These are phyloP conservation scores for Pneumocystis sp. DNA, from an alignment of 1,139 yeast genomes.

Conservation along the genomic window DNA sequence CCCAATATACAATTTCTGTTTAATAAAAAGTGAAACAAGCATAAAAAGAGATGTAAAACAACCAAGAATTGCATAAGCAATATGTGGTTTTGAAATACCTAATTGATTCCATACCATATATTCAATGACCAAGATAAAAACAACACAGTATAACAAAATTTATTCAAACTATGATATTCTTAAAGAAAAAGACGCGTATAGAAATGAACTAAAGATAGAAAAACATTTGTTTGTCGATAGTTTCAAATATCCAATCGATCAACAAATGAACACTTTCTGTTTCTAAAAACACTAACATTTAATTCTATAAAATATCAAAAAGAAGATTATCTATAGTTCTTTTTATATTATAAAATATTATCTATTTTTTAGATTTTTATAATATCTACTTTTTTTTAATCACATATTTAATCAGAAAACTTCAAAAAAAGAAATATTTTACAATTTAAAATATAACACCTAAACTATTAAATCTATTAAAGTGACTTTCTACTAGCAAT, in stretches of 20 bases:
- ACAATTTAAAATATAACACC: background rate
- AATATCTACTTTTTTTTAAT: too few relatives aligned
- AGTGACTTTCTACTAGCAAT: background rate
- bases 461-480: background rate
- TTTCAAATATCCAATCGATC: background rate
- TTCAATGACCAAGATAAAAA: slow-evolving; percentile 28
- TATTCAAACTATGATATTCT: background rate
- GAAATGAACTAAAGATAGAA: background rate
- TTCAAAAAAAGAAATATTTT: background rate
- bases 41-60: slow-evolving; percentile 79
- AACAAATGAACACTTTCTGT: background rate
- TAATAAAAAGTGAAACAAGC: slow-evolving; percentile 75
- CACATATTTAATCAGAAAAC: background rate
- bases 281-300: background rate
- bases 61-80: slow-evolving; percentile 87
- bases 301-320: background rate
- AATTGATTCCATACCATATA: slow-evolving; percentile 40
- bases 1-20: slow-evolving; percentile 79
- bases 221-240: background rate
- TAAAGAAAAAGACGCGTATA: background rate
- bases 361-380: too few relatives aligned
- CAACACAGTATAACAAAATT: background rate
- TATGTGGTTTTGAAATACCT: slow-evolving; percentile 49
- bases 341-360: too few relatives aligned
- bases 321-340: background rate